Evolutionary conservation across 768 basidiomycete genomes (phyloP), one percentile per base, ranked within the genome.

Genomic region (Amanita molliuscula): DNA sequence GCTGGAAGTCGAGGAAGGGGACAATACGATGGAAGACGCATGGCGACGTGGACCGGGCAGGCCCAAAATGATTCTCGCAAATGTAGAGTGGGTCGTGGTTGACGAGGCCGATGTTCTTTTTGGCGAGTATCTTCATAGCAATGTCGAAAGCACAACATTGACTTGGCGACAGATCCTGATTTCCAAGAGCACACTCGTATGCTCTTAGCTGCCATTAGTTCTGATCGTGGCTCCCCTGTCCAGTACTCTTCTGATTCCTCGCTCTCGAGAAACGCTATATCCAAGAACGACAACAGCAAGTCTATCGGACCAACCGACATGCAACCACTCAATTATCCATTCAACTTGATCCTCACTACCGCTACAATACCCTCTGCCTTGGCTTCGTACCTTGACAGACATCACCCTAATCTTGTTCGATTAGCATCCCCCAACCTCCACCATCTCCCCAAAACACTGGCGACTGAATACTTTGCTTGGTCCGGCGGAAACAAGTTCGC

Each of bases 51-150:
- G 18, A 16, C 34, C 53, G 58, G 66, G 53, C 18, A 67, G 73
- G 41, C 73, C 78, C 4, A 73, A 81, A 58, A 74, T 88, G 66
- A 74, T 80, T 1, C 65, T 91, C 20, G 74, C 73, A 46, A 75
- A 79, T 44, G 69, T 94, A 1, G 89, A 95, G 58, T 95, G 90
- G 90, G 83, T 95, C 5, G 72, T 94, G 3, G 69, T 95, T 1
- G 93, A 96, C 53, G 92, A 96, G 60, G 92, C 93, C 0, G 93
- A 95, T 61, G 79, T 96, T 44, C 69, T 94, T 10, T 84, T 95
- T 47, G 89, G 92, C 88, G 55, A 44, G 76, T 64, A 38, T n/a
- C 4, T 46, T 43, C 11, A 44, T 31, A 33, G 35, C 35, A 2
- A 42, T 8, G 28, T 36, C n/a, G 13, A 41, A 28, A 35, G 23